Percentiles rank a stretch among this genome's conserved stretches.
Conservation (phyloP, 2,329 filamentous ascomycete genomes). For the Leptodontidium sp. region DNA sequence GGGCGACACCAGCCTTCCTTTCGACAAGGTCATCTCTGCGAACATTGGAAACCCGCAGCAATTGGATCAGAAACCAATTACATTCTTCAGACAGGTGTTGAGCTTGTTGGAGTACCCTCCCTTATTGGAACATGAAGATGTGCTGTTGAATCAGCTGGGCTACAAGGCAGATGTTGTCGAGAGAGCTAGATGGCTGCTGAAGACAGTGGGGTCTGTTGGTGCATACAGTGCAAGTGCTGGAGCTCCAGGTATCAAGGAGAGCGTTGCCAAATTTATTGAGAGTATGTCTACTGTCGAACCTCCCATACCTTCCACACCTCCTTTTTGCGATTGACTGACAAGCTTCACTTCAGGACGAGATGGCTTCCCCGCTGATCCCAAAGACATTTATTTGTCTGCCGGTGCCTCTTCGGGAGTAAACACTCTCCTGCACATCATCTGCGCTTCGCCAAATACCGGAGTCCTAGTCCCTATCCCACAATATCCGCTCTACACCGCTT, state of each 20-base stretch:
- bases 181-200: conserved; percentile 81
- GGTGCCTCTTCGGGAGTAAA: conserved; percentile 96
- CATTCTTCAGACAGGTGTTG: conserved; percentile 97
- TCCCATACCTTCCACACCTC: background rate
- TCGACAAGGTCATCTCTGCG: conserved; percentile 90
- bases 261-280: conserved; percentile 92
- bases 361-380: conserved; percentile 82
- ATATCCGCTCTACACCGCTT: conserved; percentile 97
- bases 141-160: conserved; percentile 76
- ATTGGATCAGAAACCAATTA: conserved; percentile 98
- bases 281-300: conserved; percentile 59
- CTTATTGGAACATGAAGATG: conserved; percentile 82
- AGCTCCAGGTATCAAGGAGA: conserved; percentile 84
- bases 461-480: conserved; percentile 96
- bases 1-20: conserved; percentile 70
- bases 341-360: conserved; percentile 70
- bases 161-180: conserved; percentile 92
- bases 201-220: conserved; percentile 87
- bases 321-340: conserved; percentile 15
- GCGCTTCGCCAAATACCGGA: conserved; percentile 77
- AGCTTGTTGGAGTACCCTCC: conserved; percentile 90
- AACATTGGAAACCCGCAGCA: conserved; percentile 99
- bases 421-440: conserved; percentile 90
- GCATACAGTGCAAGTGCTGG: conserved; percentile 97
- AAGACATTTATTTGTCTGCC: conserved; percentile 87